phyloP scores from a whole-genome alignment of 345 rosid genomes.

The Luvunga scandens region DNA sequence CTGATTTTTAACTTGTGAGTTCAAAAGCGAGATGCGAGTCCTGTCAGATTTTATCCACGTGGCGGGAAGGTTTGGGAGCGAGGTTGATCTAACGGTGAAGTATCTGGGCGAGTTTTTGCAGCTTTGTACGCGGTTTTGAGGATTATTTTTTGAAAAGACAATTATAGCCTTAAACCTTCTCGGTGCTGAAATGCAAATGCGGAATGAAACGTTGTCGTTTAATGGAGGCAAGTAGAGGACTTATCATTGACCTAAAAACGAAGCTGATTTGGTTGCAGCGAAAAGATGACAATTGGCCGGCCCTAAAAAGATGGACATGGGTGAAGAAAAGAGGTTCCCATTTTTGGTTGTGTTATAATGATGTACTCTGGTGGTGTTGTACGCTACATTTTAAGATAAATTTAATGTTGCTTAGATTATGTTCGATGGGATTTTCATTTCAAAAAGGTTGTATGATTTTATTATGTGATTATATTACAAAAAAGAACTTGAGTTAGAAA shows the following conservation, averaged over 20 bases:
- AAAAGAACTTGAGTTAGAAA: no score
- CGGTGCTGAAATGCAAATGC: no score
- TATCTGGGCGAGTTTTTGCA: background rate
- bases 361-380: background rate
- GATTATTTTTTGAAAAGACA: background rate
- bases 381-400: background rate
- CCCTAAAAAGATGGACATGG: background rate
- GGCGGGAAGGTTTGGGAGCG: background rate
- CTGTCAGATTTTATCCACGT: background rate
- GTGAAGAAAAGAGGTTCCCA: background rate
- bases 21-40: background rate
- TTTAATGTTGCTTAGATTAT: background rate
- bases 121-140: background rate
- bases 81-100: background rate
- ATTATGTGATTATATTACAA: no score
- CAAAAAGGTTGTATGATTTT: background rate
- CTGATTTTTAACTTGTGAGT: background rate
- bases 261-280: background rate
- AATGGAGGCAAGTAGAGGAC: background rate
- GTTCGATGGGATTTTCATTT: background rate
- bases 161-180: background rate
- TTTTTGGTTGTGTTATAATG: background rate
- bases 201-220: background rate
- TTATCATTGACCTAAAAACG: background rate
- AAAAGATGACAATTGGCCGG: background rate